A percentile compares a stretch with the other conserved stretches of the same genome.
These are phyloP conservation scores for Myochromella boudieri DNA, from an alignment of 768 basidiomycete species.

Conservation along the genomic window DNA sequence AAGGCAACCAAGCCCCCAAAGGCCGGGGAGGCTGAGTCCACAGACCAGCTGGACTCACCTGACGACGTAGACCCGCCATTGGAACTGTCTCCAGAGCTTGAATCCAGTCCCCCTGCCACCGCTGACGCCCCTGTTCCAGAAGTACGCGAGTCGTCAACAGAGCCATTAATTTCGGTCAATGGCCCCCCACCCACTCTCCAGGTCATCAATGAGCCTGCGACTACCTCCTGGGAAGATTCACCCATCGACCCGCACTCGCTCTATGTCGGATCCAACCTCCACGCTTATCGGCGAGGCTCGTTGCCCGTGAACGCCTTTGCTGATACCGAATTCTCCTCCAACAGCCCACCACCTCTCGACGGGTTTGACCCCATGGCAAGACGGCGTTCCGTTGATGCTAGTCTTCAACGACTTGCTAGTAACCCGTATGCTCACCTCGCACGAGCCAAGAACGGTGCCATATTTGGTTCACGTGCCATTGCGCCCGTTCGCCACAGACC, in stretches of 20 bases:
- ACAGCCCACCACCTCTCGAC: conserved; percentile 39
- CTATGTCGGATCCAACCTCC: conserved; percentile 20
- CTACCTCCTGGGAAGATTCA: conserved; percentile 33
- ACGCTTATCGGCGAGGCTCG: conserved; percentile 51
- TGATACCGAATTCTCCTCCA: conserved; percentile 25
- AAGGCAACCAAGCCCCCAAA: conserved; percentile 54
- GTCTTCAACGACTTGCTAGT: conserved; percentile 46
- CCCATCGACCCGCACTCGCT: conserved; percentile 28
- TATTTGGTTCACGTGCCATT: conserved; percentile 39
- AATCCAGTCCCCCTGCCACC: conserved; percentile 14
- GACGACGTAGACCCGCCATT: conserved; percentile 20
- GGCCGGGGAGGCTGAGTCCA: conserved; percentile 15
- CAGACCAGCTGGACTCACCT: conserved; percentile 26
- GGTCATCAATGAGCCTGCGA: conserved; percentile 31
- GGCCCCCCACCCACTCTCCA: conserved; percentile 41
- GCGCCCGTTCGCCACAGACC: conserved; percentile 31
- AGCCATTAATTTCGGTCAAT: conserved; percentile 26
- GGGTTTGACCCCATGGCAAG: conserved; percentile 41
- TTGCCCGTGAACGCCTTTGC: conserved; percentile 47
- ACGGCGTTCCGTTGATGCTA: conserved; percentile 46
- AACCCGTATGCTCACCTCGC: conserved; percentile 52
- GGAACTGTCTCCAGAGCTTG: conserved; percentile 11
- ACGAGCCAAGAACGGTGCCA: conserved; percentile 50
- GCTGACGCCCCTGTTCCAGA: conserved; percentile 14
- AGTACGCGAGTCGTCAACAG: conserved; percentile 19